Percentiles rank a stretch among this genome's conserved stretches.
Evolutionary conservation across 163 green algal genomes (phyloP).

Genomic region (Prototheca wickerhamii): DNA sequence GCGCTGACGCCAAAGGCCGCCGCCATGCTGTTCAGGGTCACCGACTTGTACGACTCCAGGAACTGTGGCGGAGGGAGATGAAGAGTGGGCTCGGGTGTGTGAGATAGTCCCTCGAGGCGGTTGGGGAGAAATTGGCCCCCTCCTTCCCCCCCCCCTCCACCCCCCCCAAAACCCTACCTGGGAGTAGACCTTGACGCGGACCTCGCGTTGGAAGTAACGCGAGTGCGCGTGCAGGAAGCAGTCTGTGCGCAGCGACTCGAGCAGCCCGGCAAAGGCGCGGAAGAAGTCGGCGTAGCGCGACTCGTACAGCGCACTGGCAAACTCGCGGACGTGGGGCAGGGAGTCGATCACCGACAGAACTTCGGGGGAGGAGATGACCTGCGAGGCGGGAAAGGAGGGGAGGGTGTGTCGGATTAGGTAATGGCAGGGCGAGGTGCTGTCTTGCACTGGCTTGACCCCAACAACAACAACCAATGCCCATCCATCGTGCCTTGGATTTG

Average conservation of each 20-base stretch:
- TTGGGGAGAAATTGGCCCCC: background rate
- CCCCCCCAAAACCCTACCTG: conserved; percentile 40
- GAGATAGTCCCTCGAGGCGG: too few species aligned
- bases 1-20: conserved; percentile 72
- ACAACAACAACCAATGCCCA: background rate
- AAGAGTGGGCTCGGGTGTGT: background rate
- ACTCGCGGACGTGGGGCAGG: conserved; percentile 63
- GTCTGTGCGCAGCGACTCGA: conserved; percentile 64
- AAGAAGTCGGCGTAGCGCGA: conserved; percentile 93
- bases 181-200: conserved; percentile 65
- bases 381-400: background rate
- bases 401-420: background rate
- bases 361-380: conserved; percentile 93
- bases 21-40: conserved; percentile 89
- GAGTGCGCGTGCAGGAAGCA: conserved; percentile 78
- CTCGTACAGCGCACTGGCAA: conserved; percentile 82
- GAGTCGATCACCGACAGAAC: conserved; percentile 85
- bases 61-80: conserved; percentile 63
- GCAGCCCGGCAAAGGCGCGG: conserved; percentile 68
- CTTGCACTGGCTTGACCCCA: background rate
- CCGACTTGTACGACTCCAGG: conserved; percentile 94
- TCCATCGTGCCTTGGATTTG: conserved; percentile 40
- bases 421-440: background rate
- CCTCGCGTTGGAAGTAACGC: conserved; percentile 88
- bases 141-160: background rate